A percentile compares a stretch with the other conserved stretches of the same genome.
These are phyloP conservation scores for Sutorius australiensis DNA, from an alignment of 768 basidiomycete species.

Conservation along the genomic window DNA sequence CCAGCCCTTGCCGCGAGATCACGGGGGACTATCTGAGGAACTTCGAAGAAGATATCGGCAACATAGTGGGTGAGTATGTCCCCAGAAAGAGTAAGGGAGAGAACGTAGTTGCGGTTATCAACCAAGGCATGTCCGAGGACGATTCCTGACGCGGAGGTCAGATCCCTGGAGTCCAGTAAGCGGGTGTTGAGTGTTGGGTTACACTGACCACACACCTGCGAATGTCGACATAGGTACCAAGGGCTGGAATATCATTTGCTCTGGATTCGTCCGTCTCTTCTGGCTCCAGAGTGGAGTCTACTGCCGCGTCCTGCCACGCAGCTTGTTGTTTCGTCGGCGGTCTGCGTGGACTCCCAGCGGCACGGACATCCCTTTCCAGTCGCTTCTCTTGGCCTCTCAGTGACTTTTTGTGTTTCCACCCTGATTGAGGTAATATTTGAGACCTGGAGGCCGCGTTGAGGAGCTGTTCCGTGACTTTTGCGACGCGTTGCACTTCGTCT, in stretches of 20 bases:
- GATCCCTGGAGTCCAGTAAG: conserved; percentile 19
- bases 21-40: conserved; percentile 52
- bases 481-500: conserved; percentile 9
- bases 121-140: conserved; percentile 30
- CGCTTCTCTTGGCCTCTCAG: conserved; percentile 40
- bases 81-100: conserved; percentile 39
- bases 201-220: conserved; percentile 39
- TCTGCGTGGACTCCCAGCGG: conserved; percentile 6
- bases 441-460: conserved; percentile 33
- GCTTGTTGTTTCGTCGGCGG: conserved; percentile 24
- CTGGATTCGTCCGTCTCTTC: conserved; percentile 13
- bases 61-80: conserved; percentile 47
- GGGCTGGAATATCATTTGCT: conserved; percentile 23
- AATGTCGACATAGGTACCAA: conserved; percentile 52
- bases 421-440: conserved; percentile 17
- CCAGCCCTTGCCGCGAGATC: conserved; percentile 52
- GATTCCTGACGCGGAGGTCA: conserved; percentile 23
- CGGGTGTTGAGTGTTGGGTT: neutral
- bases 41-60: conserved; percentile 55
- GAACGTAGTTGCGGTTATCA: conserved; percentile 26
- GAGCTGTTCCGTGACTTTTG: conserved; percentile 29
- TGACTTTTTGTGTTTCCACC: conserved; percentile 37
- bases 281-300: conserved; percentile 5
- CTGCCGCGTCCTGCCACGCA: conserved; percentile 24
- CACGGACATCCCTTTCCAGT: conserved; percentile 24